These are phyloP conservation scores for Boletellus ananiceps DNA, from an alignment of 768 basidiomycete genomes.

Conservation along the genomic window DNA sequence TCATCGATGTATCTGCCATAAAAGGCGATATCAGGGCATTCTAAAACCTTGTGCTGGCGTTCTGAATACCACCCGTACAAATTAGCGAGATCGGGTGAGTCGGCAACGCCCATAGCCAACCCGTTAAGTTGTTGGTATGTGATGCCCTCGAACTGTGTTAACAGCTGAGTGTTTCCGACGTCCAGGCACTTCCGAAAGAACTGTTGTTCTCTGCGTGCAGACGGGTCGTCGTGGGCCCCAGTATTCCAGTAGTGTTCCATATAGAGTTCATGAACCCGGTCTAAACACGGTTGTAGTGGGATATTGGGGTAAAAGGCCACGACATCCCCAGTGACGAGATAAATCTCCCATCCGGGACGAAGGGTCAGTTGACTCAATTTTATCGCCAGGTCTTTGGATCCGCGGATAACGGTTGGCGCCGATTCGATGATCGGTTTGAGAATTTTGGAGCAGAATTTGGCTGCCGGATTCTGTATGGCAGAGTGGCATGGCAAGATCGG, in stretches of 20 bases:
- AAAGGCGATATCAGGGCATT: background rate
- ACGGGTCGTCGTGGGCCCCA: no score
- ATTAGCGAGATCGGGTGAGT: constrained; percentile 12
- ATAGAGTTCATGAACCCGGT: background rate
- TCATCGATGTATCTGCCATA: constrained; percentile 9
- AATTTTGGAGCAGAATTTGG: constrained; percentile 1
- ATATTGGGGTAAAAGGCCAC: constrained; percentile 7
- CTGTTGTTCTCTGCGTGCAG: no score
- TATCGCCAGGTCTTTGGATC: constrained; percentile 13
- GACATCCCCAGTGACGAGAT: constrained; percentile 7
- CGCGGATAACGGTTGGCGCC: constrained; percentile 3
- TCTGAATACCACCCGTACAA: constrained; percentile 4
- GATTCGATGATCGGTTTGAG: constrained; percentile 6
- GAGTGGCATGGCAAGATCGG: background rate
- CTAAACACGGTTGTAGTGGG: background rate
- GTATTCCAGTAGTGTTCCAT: background rate
- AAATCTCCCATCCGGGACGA: rapidly evolving
- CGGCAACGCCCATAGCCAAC: constrained; percentile 8
- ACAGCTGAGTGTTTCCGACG: background rate
- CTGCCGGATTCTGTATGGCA: background rate
- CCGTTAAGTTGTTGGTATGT: constrained; percentile 2
- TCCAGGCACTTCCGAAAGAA: background rate
- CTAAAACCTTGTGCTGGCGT: background rate
- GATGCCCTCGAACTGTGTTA: constrained; percentile 1
- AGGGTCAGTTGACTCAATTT: constrained; percentile 7